Evolutionary conservation across 768 basidiomycete species (phyloP).

Genomic region (Trametes meyenii): DNA sequence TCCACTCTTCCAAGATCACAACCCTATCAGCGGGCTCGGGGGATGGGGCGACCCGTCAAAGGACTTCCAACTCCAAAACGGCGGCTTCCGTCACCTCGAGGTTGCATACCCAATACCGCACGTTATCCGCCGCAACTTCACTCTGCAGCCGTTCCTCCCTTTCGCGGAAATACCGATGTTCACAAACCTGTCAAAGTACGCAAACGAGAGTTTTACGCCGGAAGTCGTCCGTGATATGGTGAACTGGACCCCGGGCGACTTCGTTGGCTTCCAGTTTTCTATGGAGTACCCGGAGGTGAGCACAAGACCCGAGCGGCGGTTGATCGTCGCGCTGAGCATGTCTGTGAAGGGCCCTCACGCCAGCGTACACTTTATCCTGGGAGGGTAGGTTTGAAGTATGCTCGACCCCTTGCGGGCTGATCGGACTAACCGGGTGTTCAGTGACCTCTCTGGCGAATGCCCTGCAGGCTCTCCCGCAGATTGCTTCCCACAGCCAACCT

Average conservation of each 20-base stretch:
- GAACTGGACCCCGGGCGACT: slow-evolving; percentile 35
- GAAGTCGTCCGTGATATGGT: slow-evolving; percentile 30
- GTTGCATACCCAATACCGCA: slow-evolving; percentile 39
- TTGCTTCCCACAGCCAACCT: slow-evolving; percentile 34
- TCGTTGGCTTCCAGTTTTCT: slow-evolving; percentile 34
- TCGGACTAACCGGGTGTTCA: background rate
- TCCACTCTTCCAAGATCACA: slow-evolving; percentile 26
- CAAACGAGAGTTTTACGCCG: slow-evolving; percentile 34
- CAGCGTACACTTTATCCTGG: slow-evolving; percentile 36
- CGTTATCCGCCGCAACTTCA: slow-evolving; percentile 38
- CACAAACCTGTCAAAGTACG: slow-evolving; percentile 27
- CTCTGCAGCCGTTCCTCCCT: slow-evolving; percentile 35
- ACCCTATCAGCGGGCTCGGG: slow-evolving; percentile 31
- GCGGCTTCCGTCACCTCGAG: slow-evolving; percentile 33
- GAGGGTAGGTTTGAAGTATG: slow-evolving; percentile 29
- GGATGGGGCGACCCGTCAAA: slow-evolving; percentile 31
- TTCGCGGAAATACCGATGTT: slow-evolving; percentile 15
- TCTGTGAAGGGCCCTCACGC: slow-evolving; percentile 37
- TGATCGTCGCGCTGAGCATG: background rate
- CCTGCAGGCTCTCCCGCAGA: slow-evolving; percentile 29
- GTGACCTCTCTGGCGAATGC: slow-evolving; percentile 36
- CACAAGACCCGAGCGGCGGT: background rate
- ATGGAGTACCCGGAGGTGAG: slow-evolving; percentile 35
- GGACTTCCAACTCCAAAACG: slow-evolving; percentile 31
- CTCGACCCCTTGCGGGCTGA: background rate